Conservation (phyloP, 768 basidiomycete species). For the Pleurotus cornucopiae region DNA sequence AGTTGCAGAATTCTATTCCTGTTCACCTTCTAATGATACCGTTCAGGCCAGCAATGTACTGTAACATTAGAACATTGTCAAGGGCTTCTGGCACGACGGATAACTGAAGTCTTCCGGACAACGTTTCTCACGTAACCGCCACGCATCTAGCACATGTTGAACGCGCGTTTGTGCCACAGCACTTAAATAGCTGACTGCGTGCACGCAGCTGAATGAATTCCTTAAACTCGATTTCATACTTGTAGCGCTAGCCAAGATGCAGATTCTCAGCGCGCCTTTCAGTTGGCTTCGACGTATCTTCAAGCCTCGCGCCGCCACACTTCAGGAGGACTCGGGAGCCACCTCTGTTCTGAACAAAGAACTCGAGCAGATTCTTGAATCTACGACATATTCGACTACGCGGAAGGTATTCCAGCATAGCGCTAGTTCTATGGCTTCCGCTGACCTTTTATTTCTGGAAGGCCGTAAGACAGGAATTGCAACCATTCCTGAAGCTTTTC, state of each 20-base stretch:
- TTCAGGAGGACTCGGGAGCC: background rate
- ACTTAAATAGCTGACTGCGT: background rate
- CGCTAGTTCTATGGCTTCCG: background rate
- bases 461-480: constrained; percentile 95
- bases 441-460: constrained; percentile 24
- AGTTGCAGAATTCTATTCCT: too few species aligned
- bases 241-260: background rate
- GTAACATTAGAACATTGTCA: background rate
- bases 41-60: background rate
- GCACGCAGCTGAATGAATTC: too few species aligned
- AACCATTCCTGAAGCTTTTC: constrained; percentile 93
- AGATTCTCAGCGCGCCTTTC: background rate
- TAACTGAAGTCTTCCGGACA: too few species aligned
- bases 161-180: background rate
- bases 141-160: background rate
- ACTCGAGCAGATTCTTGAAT: background rate
- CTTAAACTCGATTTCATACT: background rate
- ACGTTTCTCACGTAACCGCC: too few species aligned
- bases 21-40: too few species aligned
- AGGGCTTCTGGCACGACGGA: background rate
- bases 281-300: background rate
- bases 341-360: background rate
- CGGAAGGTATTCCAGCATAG: background rate
- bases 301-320: background rate
- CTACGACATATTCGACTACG: background rate